Percentiles rank a stretch among this genome's conserved stretches.
Conservation (phyloP, 2,329 filamentous ascomycete genomes). For the Alternaria triticina region DNA sequence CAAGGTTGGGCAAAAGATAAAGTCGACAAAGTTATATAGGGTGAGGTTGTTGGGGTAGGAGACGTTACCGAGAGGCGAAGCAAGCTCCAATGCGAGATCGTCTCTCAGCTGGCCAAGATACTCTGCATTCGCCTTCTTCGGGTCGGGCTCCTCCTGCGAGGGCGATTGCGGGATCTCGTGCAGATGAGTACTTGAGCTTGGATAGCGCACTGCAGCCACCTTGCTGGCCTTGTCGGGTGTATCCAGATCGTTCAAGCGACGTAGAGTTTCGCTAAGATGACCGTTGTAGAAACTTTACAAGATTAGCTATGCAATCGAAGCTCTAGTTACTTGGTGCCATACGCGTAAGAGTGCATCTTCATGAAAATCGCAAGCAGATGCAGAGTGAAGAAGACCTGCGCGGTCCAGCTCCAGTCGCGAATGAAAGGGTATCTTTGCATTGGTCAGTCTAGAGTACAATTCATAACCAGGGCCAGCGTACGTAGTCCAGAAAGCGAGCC, state of each 20-base stretch:
- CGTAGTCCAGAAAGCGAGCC: constrained; percentile 83
- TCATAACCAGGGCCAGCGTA: constrained; percentile 40
- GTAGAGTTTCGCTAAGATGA: constrained; percentile 86
- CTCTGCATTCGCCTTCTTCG: constrained; percentile 44
- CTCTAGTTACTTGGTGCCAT: constrained; percentile 1
- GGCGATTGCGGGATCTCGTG: constrained; percentile 57
- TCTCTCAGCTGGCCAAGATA: constrained; percentile 74
- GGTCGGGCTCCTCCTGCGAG: constrained; percentile 51
- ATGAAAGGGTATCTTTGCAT: constrained; percentile 73
- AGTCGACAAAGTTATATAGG: constrained; percentile 82
- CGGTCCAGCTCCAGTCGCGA: constrained; percentile 93
- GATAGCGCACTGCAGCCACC: constrained; percentile 78
- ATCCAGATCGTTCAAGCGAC: constrained; percentile 80
- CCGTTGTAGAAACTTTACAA: constrained; percentile 83
- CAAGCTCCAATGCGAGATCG: constrained; percentile 88
- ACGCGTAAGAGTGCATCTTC: constrained; percentile 98
- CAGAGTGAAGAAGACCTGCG: constrained; percentile 91
- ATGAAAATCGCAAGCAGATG: constrained; percentile 92
- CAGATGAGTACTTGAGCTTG: constrained; percentile 56
- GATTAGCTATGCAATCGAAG: neutral
- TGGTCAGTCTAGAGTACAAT: constrained; percentile 8
- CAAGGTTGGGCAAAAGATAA: constrained; percentile 87
- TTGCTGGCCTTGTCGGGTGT: constrained; percentile 72
- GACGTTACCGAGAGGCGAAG: constrained; percentile 85
- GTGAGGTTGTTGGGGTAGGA: constrained; percentile 92